Evolutionary conservation across 352 stramenopile species (phyloP).

Genomic region (Globisporangium orthogonon): DNA sequence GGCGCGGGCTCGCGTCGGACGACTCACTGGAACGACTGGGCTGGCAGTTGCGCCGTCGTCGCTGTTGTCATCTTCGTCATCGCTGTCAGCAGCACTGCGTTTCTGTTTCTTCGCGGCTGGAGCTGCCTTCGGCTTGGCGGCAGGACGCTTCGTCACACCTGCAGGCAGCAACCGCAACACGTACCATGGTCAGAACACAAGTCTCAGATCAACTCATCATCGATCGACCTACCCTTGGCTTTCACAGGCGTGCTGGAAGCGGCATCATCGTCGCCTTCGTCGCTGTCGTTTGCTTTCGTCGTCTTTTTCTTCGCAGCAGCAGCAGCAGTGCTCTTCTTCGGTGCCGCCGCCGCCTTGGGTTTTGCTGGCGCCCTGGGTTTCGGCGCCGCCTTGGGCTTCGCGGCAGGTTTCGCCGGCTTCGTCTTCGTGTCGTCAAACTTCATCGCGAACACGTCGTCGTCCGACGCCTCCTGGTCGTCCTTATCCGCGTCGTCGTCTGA

Average conservation of each 20-base stretch:
- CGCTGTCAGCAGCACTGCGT: slow-evolving; percentile 6
- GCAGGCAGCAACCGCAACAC: not conserved
- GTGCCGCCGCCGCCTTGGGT: slow-evolving; percentile 10
- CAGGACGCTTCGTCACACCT: slow-evolving; percentile 9
- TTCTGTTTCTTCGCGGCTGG: slow-evolving; percentile 34
- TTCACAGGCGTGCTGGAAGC: slow-evolving; percentile 15
- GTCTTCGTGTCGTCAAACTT: slow-evolving; percentile 13
- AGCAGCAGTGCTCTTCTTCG: slow-evolving; percentile 8
- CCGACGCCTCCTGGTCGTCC: slow-evolving; percentile 11
- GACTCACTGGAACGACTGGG: slow-evolving; percentile 18
- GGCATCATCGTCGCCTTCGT: slow-evolving; percentile 10
- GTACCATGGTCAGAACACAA: not conserved
- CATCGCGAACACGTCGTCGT: slow-evolving; percentile 72
- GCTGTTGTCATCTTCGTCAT: slow-evolving; percentile 17
- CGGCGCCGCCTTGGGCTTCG: slow-evolving; percentile 27
- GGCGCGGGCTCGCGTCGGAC: slow-evolving; percentile 28
- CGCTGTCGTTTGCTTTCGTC: slow-evolving; percentile 12
- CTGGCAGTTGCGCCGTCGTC: slow-evolving; percentile 5
- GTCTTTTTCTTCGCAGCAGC: slow-evolving; percentile 2
- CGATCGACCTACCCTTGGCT: slow-evolving; percentile 13
- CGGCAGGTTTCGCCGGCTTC: slow-evolving; percentile 26
- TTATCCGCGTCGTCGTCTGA: slow-evolving; percentile 33
- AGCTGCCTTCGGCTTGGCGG: slow-evolving; percentile 8
- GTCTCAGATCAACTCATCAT: not conserved
- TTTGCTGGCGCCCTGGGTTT: slow-evolving; percentile 13